phyloP scores from a whole-genome alignment of 2,329 filamentous ascomycete species.

The Mycocentrospora acerina region DNA sequence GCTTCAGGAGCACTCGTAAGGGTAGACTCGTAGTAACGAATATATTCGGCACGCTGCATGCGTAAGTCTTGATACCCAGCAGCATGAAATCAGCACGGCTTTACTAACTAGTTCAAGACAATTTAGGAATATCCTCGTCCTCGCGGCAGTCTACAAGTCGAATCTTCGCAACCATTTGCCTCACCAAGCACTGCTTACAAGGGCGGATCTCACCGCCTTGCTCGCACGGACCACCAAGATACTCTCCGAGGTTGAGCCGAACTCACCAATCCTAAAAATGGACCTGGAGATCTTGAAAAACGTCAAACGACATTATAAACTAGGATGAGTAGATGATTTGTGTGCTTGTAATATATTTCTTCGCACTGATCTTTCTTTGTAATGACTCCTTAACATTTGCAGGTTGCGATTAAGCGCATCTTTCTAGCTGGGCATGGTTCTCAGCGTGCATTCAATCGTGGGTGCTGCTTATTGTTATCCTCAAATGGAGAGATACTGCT shows the following conservation, averaged over 20 bases:
- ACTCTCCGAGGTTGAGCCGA: conserved; percentile 67
- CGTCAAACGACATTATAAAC: conserved; percentile 22
- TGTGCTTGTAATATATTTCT: too few relatives aligned
- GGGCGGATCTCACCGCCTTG: conserved; percentile 23
- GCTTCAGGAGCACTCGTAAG: conserved; percentile 58
- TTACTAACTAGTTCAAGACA: conserved; percentile 59
- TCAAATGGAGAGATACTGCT: too few relatives aligned
- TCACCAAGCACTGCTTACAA: conserved; percentile 24
- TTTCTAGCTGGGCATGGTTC: background rate
- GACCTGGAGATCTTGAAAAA: conserved; percentile 73
- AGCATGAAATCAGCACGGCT: background rate
- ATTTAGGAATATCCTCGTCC: conserved; percentile 94
- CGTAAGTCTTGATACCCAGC: conserved; percentile 63
- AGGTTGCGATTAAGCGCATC: background rate
- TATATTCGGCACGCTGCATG: conserved; percentile 93
- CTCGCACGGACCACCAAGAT: conserved; percentile 68
- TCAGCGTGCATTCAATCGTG: too few relatives aligned
- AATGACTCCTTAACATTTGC: too few relatives aligned
- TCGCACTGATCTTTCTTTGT: too few relatives aligned
- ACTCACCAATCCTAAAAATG: conserved; percentile 71
- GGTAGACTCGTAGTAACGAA: conserved; percentile 86
- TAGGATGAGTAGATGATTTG: conserved; percentile 4
- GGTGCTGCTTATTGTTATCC: too few relatives aligned
- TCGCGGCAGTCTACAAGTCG: conserved; percentile 77
- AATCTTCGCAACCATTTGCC: conserved; percentile 36